phyloP scores from a whole-genome alignment of 495 filamentous ascomycete genomes.

The Stereocaulon alpinum region DNA sequence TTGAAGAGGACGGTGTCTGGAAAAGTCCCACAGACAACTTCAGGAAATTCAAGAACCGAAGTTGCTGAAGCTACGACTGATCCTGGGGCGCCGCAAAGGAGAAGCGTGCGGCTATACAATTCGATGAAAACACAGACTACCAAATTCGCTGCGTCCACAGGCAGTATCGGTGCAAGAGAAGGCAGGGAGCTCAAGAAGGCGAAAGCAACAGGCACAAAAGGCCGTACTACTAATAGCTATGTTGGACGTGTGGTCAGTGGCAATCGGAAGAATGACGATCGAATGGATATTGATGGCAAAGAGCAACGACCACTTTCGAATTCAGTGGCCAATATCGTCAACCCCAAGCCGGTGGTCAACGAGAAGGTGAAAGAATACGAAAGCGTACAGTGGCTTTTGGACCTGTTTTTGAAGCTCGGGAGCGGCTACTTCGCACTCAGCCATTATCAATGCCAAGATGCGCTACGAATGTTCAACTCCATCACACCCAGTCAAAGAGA shows the following conservation, averaged over 20 bases:
- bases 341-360: slow-evolving; percentile 27
- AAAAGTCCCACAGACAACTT: slow-evolving; percentile 53
- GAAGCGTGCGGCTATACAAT: slow-evolving; percentile 71
- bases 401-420: slow-evolving; percentile 76
- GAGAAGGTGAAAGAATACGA: slow-evolving; percentile 58
- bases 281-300: slow-evolving; percentile 56
- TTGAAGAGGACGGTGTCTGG: slow-evolving; percentile 83
- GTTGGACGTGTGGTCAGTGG: slow-evolving; percentile 82
- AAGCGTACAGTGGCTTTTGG: slow-evolving; percentile 63
- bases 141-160: slow-evolving; percentile 34
- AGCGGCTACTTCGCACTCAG: slow-evolving; percentile 64
- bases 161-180: slow-evolving; percentile 44
- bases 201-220: slow-evolving; percentile 52
- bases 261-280: slow-evolving; percentile 59
- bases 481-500: slow-evolving; percentile 70
- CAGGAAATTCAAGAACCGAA: slow-evolving; percentile 30
- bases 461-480: slow-evolving; percentile 57
- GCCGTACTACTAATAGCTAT: slow-evolving; percentile 41
- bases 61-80: slow-evolving; percentile 34
- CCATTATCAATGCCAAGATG: slow-evolving; percentile 67
- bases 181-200: slow-evolving; percentile 69
- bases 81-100: slow-evolving; percentile 59
- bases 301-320: slow-evolving; percentile 33
- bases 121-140: slow-evolving; percentile 53
- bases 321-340: slow-evolving; percentile 19